A percentile compares a stretch with the other conserved stretches of the same genome.
Evolutionary conservation across 2,329 filamentous ascomycete species (phyloP).

Genomic region (Aureobasidium sp.): DNA sequence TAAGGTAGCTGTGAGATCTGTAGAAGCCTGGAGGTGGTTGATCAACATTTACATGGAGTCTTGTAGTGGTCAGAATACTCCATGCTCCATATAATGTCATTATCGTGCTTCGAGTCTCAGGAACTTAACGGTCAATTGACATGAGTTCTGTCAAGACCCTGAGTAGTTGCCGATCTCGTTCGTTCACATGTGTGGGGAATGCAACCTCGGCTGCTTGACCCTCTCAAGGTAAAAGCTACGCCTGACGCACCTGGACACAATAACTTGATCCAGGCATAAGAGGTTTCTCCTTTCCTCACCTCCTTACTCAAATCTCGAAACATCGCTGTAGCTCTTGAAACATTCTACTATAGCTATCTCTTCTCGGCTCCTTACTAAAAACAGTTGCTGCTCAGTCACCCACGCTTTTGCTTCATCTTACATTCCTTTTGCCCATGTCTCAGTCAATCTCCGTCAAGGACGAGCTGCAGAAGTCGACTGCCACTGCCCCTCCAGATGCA

Average conservation of each 20-base stretch:
- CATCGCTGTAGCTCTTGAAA: background rate
- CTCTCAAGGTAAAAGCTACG: conserved; percentile 5
- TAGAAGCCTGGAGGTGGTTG: background rate
- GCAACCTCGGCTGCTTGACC: conserved; percentile 1
- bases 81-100: background rate
- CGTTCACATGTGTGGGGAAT: conserved; percentile 1
- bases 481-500: conserved; percentile 39
- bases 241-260: conserved; percentile 7
- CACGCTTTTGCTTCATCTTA: background rate
- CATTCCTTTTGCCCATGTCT: conserved; percentile 26
- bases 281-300: background rate
- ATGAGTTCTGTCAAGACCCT: background rate
- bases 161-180: conserved; percentile 3
- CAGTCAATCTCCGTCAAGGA: conserved; percentile 26
- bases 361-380: background rate
- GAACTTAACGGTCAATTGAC: background rate
- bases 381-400: background rate
- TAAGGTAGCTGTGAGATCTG: background rate
- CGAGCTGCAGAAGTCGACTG: conserved; percentile 13
- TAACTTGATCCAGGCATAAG: conserved; percentile 7
- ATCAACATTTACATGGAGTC: background rate
- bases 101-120: background rate
- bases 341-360: background rate
- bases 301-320: background rate
- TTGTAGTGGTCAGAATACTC: too few relatives aligned